Conservation (phyloP, 2,329 filamentous ascomycete species). For the Fusarium algeriense region DNA sequence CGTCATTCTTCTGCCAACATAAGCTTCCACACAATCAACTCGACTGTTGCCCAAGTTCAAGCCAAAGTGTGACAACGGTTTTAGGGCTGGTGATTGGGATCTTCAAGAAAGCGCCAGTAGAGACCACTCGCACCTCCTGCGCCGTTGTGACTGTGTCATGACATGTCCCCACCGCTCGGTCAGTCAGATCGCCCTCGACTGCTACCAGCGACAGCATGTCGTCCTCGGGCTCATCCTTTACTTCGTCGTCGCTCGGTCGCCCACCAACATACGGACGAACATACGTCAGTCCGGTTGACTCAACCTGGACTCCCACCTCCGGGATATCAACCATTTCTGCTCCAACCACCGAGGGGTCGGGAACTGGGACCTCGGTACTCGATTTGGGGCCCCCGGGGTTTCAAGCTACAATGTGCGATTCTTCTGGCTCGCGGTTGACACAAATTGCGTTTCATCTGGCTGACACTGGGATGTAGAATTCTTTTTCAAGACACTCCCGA, state of each 20-base stretch:
- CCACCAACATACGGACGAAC: conserved; percentile 57
- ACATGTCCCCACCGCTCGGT: conserved; percentile 49
- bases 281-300: conserved; percentile 59
- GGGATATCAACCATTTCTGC: conserved; percentile 59
- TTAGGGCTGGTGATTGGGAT: conserved; percentile 34
- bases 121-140: conserved; percentile 38
- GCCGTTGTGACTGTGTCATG: conserved; percentile 48
- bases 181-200: conserved; percentile 47
- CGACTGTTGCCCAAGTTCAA: conserved; percentile 10
- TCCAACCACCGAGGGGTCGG: conserved; percentile 54
- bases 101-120: conserved; percentile 40
- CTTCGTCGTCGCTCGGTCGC: conserved; percentile 59
- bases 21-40: conserved; percentile 12
- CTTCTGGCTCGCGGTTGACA: conserved; percentile 3
- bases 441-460: conserved; percentile 29
- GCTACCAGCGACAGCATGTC: conserved; percentile 54
- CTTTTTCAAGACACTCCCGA: conserved; percentile 64
- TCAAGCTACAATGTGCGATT: conserved; percentile 64
- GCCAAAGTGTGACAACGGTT: conserved; percentile 29
- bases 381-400: conserved; percentile 66
- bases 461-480: conserved; percentile 53
- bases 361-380: conserved; percentile 58
- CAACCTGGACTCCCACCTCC: conserved; percentile 61
- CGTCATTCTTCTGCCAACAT: conserved; percentile 14
- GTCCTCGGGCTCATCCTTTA: conserved; percentile 63